Evolutionary conservation across 2,329 filamentous ascomycete genomes (phyloP).

Genomic region (Beauveria caledonica): DNA sequence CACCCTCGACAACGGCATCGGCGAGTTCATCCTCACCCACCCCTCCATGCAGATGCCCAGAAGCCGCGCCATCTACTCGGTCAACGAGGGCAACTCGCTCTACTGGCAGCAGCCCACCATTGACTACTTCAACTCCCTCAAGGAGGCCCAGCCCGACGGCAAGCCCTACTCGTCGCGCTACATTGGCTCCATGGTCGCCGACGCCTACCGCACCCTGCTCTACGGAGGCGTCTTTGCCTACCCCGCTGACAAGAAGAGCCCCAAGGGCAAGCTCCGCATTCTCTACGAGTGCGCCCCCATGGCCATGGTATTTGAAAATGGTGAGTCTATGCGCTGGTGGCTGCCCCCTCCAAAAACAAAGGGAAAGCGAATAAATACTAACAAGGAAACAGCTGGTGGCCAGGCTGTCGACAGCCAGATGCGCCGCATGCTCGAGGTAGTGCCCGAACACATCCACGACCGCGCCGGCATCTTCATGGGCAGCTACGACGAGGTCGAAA

Average conservation of each 20-base stretch:
- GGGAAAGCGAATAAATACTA: background rate
- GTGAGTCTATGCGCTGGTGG: slow-evolving; percentile 40
- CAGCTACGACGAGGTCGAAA: slow-evolving; percentile 89
- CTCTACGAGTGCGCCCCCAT: slow-evolving; percentile 98
- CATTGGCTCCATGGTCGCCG: slow-evolving; percentile 96
- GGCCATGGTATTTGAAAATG: slow-evolving; percentile 98
- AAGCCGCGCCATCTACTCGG: slow-evolving; percentile 82
- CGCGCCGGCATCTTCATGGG: slow-evolving; percentile 93
- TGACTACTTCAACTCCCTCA: slow-evolving; percentile 82
- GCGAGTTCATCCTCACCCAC: slow-evolving; percentile 98
- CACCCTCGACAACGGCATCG: slow-evolving; percentile 90
- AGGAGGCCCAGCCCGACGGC: slow-evolving; percentile 62
- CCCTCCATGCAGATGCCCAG: slow-evolving; percentile 85
- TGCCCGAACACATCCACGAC: slow-evolving; percentile 91
- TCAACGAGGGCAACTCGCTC: slow-evolving; percentile 95
- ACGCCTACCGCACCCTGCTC: slow-evolving; percentile 89
- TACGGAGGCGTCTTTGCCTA: slow-evolving; percentile 98
- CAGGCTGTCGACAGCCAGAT: slow-evolving; percentile 88
- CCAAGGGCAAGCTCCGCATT: slow-evolving; percentile 95
- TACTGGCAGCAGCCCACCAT: slow-evolving; percentile 91
- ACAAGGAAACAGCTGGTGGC: slow-evolving; percentile 61
- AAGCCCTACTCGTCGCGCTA: slow-evolving; percentile 95
- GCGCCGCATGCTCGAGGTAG: slow-evolving; percentile 80
- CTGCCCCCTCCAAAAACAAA: background rate
- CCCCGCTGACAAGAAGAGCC: slow-evolving; percentile 94